phyloP scores from a whole-genome alignment of 2,329 filamentous ascomycete species.

The Exophiala alcalophila region DNA sequence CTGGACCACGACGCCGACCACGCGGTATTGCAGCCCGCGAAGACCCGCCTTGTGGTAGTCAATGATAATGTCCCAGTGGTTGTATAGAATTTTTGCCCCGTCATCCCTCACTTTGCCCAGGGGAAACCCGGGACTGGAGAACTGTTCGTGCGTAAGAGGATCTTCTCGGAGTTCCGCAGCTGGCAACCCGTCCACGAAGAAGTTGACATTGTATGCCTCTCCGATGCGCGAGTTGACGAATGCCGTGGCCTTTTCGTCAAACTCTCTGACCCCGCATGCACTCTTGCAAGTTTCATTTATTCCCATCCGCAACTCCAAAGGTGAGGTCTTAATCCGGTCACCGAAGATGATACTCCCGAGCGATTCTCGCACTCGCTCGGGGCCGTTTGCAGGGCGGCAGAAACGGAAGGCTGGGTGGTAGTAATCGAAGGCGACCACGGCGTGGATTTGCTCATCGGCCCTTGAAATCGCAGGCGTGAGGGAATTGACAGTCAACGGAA shows the following conservation, averaged over 20 bases:
- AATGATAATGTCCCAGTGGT: slow-evolving; percentile 91
- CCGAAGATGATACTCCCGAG: slow-evolving; percentile 96
- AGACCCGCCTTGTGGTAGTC: slow-evolving; percentile 76
- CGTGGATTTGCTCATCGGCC: slow-evolving; percentile 76
- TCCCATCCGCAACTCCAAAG: slow-evolving; percentile 83
- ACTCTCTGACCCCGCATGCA: slow-evolving; percentile 67
- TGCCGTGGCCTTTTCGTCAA: slow-evolving; percentile 62
- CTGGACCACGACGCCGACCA: slow-evolving; percentile 88
- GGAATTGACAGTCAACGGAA: slow-evolving; percentile 88
- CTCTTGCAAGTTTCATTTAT: slow-evolving; percentile 83
- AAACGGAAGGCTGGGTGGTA: slow-evolving; percentile 86
- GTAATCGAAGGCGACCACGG: slow-evolving; percentile 95
- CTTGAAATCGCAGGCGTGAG: slow-evolving; percentile 79
- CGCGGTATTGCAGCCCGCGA: slow-evolving; percentile 68
- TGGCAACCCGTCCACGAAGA: slow-evolving; percentile 90
- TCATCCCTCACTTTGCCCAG: slow-evolving; percentile 61
- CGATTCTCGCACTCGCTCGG: slow-evolving; percentile 79
- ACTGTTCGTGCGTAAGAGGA: slow-evolving; percentile 69
- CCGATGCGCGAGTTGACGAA: slow-evolving; percentile 82
- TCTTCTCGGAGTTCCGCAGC: slow-evolving; percentile 82
- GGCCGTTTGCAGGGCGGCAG: slow-evolving; percentile 74
- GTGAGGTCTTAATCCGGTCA: slow-evolving; percentile 94
- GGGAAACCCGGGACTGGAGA: slow-evolving; percentile 89
- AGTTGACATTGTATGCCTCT: slow-evolving; percentile 88
- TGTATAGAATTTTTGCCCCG: slow-evolving; percentile 68